phyloP scores from a whole-genome alignment of 768 basidiomycete genomes.

The Lactifluus echinatus region DNA sequence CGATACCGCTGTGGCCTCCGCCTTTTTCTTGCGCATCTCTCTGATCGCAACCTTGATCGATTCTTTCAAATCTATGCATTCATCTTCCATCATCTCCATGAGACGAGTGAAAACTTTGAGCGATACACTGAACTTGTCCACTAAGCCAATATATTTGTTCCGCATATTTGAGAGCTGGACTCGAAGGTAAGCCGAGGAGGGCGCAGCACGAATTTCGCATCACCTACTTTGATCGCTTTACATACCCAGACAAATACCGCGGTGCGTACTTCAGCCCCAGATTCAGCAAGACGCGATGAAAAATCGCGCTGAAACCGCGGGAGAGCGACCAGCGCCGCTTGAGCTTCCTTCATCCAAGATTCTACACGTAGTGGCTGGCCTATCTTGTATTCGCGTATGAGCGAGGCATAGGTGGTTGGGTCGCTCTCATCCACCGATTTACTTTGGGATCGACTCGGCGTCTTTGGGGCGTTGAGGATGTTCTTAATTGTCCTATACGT shows the following conservation, averaged over 20 bases:
- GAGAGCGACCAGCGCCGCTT: conserved; percentile 4
- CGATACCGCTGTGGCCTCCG: neutral
- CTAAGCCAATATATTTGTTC: neutral
- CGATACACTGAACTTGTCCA: conserved; percentile 1
- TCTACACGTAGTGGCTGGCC: conserved; percentile 12
- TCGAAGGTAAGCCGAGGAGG: neutral
- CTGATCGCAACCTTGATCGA: neutral
- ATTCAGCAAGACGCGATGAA: neutral
- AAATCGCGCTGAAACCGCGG: conserved; percentile 3
- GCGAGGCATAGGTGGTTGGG: conserved; percentile 24
- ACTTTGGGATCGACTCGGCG: neutral
- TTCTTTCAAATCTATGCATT: conserved; percentile 3
- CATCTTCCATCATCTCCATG: conserved; percentile 4
- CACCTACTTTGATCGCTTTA: conserved; percentile 15
- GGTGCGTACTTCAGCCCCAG: conserved; percentile 3
- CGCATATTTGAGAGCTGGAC: neutral
- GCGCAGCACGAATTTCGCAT: neutral
- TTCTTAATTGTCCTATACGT: conserved; percentile 24
- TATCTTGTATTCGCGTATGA: conserved; percentile 9
- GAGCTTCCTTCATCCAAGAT: conserved; percentile 15
- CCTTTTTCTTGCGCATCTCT: conserved; percentile 9
- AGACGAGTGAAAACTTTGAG: neutral
- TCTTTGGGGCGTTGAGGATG: conserved; percentile 17
- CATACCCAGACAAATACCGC: conserved; percentile 19
- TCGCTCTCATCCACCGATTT: conserved; percentile 20